Evolutionary conservation across 768 basidiomycete genomes (phyloP).

Genomic region (Pleurotus djamor): DNA sequence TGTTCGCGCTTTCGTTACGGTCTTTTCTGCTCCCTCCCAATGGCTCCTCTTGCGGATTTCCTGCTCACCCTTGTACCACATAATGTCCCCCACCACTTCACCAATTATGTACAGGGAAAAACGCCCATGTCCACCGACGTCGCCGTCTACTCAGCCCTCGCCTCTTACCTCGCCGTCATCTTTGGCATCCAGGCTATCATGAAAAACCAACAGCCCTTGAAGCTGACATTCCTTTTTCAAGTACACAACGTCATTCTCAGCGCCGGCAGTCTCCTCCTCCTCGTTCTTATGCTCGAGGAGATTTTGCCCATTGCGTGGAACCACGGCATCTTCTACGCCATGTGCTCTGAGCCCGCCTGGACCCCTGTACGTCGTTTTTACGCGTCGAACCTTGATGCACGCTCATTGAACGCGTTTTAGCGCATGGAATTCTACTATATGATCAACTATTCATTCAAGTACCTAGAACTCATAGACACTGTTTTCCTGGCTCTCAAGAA

Average conservation of each 20-base stretch:
- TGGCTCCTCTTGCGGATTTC: constrained; percentile 75
- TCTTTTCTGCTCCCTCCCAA: constrained; percentile 31
- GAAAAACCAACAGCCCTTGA: constrained; percentile 71
- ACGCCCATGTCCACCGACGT: constrained; percentile 84
- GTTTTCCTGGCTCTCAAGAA: constrained; percentile 98
- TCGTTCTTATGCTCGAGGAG: constrained; percentile 91
- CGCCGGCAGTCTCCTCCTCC: constrained; percentile 77
- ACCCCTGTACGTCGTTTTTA: constrained; percentile 64
- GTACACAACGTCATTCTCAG: constrained; percentile 89
- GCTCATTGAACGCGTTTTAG: constrained; percentile 33
- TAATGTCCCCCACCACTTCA: constrained; percentile 55
- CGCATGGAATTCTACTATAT: constrained; percentile 96
- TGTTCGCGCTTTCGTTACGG: constrained; percentile 10
- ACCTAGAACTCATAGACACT: constrained; percentile 94
- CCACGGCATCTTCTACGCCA: constrained; percentile 68
- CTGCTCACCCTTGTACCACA: constrained; percentile 54
- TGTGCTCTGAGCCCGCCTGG: constrained; percentile 81
- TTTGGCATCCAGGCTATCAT: constrained; percentile 84
- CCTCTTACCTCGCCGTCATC: constrained; percentile 82
- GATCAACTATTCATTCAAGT: constrained; percentile 99
- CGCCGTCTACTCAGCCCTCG: constrained; percentile 68
- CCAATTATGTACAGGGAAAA: constrained; percentile 66
- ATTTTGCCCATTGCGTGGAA: constrained; percentile 77
- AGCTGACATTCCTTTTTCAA: constrained; percentile 84
- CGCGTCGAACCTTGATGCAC: constrained; percentile 7